Percentiles rank a stretch among this genome's conserved stretches.
Conservation (phyloP, 2,329 filamentous ascomycete genomes). For the Hymenoscyphus occultus region DNA sequence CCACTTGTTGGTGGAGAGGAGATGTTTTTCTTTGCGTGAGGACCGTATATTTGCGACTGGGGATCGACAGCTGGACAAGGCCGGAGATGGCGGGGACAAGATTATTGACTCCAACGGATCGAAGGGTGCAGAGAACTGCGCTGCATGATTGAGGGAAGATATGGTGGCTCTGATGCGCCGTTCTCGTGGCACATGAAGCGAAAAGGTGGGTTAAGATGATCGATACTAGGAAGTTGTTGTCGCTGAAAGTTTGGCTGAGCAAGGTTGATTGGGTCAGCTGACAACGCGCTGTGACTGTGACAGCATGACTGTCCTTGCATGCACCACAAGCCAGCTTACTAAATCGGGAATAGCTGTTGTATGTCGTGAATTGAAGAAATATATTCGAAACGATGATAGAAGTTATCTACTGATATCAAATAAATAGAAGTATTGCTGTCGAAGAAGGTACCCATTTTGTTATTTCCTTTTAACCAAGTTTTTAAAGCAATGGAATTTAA, state of each 20-base stretch:
- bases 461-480: too few relatives aligned
- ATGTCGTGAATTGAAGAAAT: neutral
- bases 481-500: too few relatives aligned
- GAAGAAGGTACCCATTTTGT: too few relatives aligned
- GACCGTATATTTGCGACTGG: slow-evolving; percentile 36
- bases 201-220: slow-evolving; percentile 1
- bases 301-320: neutral
- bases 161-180: slow-evolving; percentile 34
- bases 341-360: neutral
- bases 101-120: slow-evolving; percentile 57
- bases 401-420: too few relatives aligned
- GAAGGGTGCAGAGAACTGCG: slow-evolving; percentile 53
- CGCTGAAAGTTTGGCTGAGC: neutral
- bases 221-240: neutral
- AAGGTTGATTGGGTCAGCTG: neutral
- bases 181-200: slow-evolving; percentile 30
- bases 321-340: slow-evolving; percentile 1
- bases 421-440: too few relatives aligned
- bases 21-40: slow-evolving; percentile 52
- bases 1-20: slow-evolving; percentile 45
- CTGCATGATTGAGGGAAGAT: slow-evolving; percentile 50
- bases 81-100: slow-evolving; percentile 31
- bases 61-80: slow-evolving; percentile 19
- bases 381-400: neutral
- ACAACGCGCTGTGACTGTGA: neutral